A percentile compares a stretch with the other conserved stretches of the same genome.
Evolutionary conservation across 2,329 filamentous ascomycete genomes (phyloP).

Genomic region (Ceratocystis diversiconidia): DNA sequence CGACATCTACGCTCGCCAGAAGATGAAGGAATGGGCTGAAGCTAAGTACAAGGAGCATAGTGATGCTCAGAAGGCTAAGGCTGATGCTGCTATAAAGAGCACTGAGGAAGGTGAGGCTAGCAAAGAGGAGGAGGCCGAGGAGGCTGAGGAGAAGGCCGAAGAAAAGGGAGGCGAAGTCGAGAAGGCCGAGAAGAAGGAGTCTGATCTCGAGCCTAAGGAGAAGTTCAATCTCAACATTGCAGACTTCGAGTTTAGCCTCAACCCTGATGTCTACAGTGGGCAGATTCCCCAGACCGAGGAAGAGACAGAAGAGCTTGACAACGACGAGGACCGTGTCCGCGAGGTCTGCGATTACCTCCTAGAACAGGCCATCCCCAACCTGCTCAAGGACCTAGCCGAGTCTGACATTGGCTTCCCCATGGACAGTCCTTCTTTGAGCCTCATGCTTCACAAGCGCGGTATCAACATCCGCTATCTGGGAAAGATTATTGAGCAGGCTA

Average conservation of each 20-base stretch:
- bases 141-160: conserved; percentile 20
- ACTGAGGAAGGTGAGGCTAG: conserved; percentile 26
- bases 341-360: conserved; percentile 68
- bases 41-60: conserved; percentile 39
- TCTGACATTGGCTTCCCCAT: conserved; percentile 95
- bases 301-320: conserved; percentile 68
- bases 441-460: conserved; percentile 85
- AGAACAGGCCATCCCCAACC: conserved; percentile 63
- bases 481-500: conserved; percentile 52
- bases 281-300: conserved; percentile 80
- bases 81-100: conserved; percentile 18
- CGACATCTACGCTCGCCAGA: conserved; percentile 68
- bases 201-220: conserved; percentile 33
- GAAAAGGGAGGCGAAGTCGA: conserved; percentile 18
- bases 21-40: conserved; percentile 80
- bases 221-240: conserved; percentile 59
- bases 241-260: conserved; percentile 74
- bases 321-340: conserved; percentile 80
- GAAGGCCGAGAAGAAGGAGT: conserved; percentile 22
- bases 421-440: conserved; percentile 85
- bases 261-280: conserved; percentile 90
- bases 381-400: conserved; percentile 76
- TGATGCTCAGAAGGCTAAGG: conserved; percentile 25
- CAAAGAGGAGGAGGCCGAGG: conserved; percentile 27
- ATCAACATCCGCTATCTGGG: conserved; percentile 97